These are phyloP conservation scores for Gracilariopsis chorda DNA, from an alignment of 23 red algal genomes.

Conservation along the genomic window DNA sequence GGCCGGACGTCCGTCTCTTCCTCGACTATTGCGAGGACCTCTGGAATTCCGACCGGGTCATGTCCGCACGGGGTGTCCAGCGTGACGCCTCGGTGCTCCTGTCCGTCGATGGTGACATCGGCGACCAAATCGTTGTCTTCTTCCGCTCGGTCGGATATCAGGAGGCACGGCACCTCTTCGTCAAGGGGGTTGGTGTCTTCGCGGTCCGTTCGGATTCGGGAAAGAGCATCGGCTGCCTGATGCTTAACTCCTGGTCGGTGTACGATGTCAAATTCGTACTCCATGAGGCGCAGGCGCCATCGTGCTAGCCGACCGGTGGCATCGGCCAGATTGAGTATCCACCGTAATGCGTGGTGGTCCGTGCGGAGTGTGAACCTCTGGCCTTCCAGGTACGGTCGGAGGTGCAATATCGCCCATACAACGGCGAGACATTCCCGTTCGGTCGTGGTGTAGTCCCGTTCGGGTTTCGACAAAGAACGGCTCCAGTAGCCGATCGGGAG, in stretches of 20 bases:
- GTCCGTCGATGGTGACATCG: neutral
- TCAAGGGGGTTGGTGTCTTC: neutral
- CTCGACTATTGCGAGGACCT: neutral
- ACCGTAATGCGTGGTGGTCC: conserved; percentile 6
- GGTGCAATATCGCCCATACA: conserved; percentile 5
- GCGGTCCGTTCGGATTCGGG: conserved; percentile 6
- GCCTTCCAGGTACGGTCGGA: conserved; percentile 18
- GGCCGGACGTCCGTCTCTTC: neutral
- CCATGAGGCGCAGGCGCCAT: conserved; percentile 17
- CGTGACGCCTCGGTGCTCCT: neutral
- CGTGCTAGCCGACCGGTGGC: neutral
- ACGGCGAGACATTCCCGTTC: neutral
- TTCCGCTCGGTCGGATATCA: neutral
- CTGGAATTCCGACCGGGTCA: neutral
- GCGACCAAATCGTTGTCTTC: neutral
- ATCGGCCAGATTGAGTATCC: conserved; percentile 22
- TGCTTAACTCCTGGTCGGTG: conserved; percentile 23
- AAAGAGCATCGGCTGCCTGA: conserved; percentile 6
- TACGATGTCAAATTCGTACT: conserved; percentile 40
- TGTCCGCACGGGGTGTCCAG: neutral
- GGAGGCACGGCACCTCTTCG: neutral
- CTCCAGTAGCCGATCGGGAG: neutral
- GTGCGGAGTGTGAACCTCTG: neutral
- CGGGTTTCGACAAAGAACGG: neutral
- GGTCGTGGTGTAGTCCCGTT: conserved; percentile 3